Percentiles rank a stretch among this genome's conserved stretches.
phyloP scores from a whole-genome alignment of 352 stramenopile species.

The Plasmopara viticola region DNA sequence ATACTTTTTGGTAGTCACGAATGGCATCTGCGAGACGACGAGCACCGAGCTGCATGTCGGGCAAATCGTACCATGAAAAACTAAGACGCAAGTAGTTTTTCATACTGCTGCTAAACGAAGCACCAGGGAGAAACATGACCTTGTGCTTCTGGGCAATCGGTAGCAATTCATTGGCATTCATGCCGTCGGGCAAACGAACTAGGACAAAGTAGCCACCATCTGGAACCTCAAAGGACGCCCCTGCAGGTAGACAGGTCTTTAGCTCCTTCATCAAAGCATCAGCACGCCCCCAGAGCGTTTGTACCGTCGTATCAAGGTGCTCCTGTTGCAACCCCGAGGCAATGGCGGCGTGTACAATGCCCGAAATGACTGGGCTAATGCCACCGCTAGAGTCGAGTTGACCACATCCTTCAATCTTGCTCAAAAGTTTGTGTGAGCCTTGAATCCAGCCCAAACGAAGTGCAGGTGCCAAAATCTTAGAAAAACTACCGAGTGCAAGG shows the following conservation, averaged over 20 bases:
- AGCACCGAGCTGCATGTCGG: conserved; percentile 70
- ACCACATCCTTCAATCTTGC: conserved; percentile 72
- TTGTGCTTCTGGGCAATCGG: conserved; percentile 81
- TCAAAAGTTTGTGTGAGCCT: conserved; percentile 58
- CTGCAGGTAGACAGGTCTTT: conserved; percentile 48
- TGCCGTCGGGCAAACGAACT: conserved; percentile 67
- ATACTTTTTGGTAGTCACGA: conserved; percentile 47
- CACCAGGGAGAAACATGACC: conserved; percentile 78
- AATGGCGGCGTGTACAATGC: conserved; percentile 78
- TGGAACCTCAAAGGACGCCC: conserved; percentile 66
- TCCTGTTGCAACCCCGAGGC: conserved; percentile 62
- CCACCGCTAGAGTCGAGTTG: conserved; percentile 90
- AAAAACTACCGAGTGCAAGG: conserved; percentile 91
- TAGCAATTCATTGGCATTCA: conserved; percentile 71
- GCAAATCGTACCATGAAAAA: conserved; percentile 84
- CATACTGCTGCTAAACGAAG: conserved; percentile 80
- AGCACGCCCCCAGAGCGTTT: conserved; percentile 70
- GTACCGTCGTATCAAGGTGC: conserved; percentile 65
- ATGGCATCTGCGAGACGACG: conserved; percentile 66
- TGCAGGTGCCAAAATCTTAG: conserved; percentile 92
- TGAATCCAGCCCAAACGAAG: conserved; percentile 88
- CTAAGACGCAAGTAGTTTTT: conserved; percentile 85
- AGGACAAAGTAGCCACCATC: conserved; percentile 88
- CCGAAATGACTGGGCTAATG: conserved; percentile 89
- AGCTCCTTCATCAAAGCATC: conserved; percentile 74